Conservation (phyloP, 495 filamentous ascomycete species). For the Penicillium flavigenum region DNA sequence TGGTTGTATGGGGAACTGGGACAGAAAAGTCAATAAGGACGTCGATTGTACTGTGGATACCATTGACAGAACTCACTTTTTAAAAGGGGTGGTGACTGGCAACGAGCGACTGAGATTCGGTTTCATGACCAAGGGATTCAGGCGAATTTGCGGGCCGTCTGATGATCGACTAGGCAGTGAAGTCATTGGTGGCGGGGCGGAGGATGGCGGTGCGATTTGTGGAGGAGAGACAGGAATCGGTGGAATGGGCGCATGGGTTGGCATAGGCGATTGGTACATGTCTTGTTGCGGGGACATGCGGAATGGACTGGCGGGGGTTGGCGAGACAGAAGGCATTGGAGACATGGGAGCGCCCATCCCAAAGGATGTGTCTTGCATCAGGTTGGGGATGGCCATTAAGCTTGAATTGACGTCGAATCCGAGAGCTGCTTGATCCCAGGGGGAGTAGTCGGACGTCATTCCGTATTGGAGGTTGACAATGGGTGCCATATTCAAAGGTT, state of each 20-base stretch:
- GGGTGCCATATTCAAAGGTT: conserved; percentile 52
- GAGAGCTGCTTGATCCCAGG: conserved; percentile 47
- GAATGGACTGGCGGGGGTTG: conserved; percentile 46
- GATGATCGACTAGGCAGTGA: conserved; percentile 39
- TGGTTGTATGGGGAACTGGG: conserved; percentile 69
- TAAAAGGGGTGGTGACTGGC: conserved; percentile 46
- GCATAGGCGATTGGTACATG: conserved; percentile 41
- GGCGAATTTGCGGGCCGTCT: conserved; percentile 45
- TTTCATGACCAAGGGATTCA: conserved; percentile 52
- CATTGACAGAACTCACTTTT: conserved; percentile 34
- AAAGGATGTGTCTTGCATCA: conserved; percentile 46
- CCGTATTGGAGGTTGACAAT: conserved; percentile 46
- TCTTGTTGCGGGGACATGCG: conserved; percentile 44
- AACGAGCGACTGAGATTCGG: conserved; percentile 45
- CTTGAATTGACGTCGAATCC: conserved; percentile 53
- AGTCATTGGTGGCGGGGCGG: conserved; percentile 40
- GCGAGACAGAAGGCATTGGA: conserved; percentile 43
- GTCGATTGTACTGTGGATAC: background rate
- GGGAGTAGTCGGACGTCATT: conserved; percentile 44
- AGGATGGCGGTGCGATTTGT: conserved; percentile 25
- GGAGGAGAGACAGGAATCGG: conserved; percentile 35
- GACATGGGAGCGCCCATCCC: conserved; percentile 37
- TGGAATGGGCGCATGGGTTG: conserved; percentile 29
- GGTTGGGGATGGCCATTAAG: conserved; percentile 48
- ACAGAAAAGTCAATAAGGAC: conserved; percentile 51